Base-by-base conservation (phyloP, 331 rosid genomes). In the Acacia pycnantha region DNA sequence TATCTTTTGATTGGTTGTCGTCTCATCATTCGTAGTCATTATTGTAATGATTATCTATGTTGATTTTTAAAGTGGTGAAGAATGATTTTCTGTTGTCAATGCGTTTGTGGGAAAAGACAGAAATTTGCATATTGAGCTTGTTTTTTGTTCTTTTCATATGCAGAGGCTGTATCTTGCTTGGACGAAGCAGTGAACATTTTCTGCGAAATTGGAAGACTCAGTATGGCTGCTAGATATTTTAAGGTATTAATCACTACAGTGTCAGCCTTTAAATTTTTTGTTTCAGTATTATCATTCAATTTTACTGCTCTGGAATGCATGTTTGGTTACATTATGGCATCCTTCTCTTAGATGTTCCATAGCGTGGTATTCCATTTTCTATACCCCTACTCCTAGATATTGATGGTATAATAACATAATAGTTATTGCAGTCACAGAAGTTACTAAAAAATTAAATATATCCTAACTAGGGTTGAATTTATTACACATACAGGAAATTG, bases 141-240 rank as follows among this genome's bases (percentile, higher is more conserved):
- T 54, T 58, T 56, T 44, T 46, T 12, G 33, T 33, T 51, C 68
- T 46, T 73, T 77, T 3, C 33, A 54, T 62, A 37, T 84, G 84
- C 90, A 92, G 99, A 96, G 84, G 83, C 99, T 78, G 81, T 90
- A 74, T 83, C 95, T 84, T 90, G 98, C 90, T 88, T 96, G 84
- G 91, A 90, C 86, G 83, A 90, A 72, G 99, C 95, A 68, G 93
- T 94, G 70, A 88, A 87, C 86, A 77, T 82, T 82, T 82, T 88
- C 67, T 93, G 99, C 87, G 99, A 96, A 40, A 96, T 93, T 90
- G 98, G 99, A 85, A 92, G 97, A 88, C 95, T 96, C 79, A 88
- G 85, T 85, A 94, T 96, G 99, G 99, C 99, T 79, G 99, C 98
- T 58, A 94, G 93, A 86, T 92, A 91, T 82, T 88, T 85, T 84